Conservation (phyloP, 306 rosid genomes). For the Ceratonia siliqua region DNA sequence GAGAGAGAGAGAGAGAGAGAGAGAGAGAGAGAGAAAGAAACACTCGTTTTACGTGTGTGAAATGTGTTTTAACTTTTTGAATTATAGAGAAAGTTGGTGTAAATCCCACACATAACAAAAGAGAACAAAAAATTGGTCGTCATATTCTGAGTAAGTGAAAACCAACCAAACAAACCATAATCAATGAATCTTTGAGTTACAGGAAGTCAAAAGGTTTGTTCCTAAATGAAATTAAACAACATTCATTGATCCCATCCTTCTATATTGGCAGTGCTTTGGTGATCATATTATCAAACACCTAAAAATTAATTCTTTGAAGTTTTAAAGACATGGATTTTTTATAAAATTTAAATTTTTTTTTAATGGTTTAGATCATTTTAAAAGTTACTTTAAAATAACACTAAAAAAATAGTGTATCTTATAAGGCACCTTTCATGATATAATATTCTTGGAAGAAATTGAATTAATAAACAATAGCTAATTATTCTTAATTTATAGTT, state of each 20-base stretch:
- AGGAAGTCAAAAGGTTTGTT: conserved; percentile 34
- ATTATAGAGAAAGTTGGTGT: background rate
- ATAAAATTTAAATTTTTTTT: no score
- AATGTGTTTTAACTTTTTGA: conserved; percentile 26
- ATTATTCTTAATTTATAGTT: no score
- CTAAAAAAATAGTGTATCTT: no score
- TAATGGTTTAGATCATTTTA: no score
- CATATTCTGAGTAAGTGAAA: conserved; percentile 33
- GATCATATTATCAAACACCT: no score
- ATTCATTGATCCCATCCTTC: background rate
- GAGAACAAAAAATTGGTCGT: conserved; percentile 16
- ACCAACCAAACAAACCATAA: conserved; percentile 40
- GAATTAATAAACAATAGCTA: no score
- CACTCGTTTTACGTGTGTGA: conserved; percentile 34
- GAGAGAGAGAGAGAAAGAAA: background rate
- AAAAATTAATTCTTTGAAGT: no score
- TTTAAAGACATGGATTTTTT: no score
- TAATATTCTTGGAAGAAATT: no score
- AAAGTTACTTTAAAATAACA: no score
- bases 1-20: background rate
- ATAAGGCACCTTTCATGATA: no score
- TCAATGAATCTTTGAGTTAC: conserved; percentile 16
- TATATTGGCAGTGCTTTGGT: no score
- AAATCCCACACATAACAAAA: conserved; percentile 32
- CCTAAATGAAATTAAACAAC: background rate